Base-by-base conservation (phyloP, 2,329 filamentous ascomycete species). In the Phaeoacremonium minimum region DNA sequence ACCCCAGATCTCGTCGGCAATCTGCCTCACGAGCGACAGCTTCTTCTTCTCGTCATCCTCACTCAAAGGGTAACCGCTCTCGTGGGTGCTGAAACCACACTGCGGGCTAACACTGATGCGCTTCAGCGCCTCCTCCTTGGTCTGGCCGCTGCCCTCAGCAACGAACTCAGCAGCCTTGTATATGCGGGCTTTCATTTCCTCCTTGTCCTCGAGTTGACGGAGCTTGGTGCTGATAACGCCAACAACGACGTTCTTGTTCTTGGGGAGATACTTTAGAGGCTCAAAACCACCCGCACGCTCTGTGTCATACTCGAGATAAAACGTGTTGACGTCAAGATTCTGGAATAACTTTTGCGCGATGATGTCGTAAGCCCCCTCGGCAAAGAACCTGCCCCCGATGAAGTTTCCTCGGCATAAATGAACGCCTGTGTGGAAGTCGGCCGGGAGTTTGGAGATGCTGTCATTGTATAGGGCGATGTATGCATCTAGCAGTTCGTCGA, bases 391-490 rank as follows among this genome's bases (percentile, higher is more conserved):
- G 15, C 75, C 76, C 37, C 76, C 75, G 44, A 81, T 77, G 57
- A 83, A 84, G 63, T 84, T 85, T 33, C 73, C 74, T 7, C 73
- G 73, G 70, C 85, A 89, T 35, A 89, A 67, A 54, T 90, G 86
- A 13, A 90, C 80, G 31, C 85, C 85, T 4, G 86, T 73, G 58
- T 88, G 84, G 69, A 89, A 76, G 53, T 89, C 84, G 3, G 67
- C 56, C 0, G 84, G 83, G 1, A 77, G 64, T 49, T 75, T 73
- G 49, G 69, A 64, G 52, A 87, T 70, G 50, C 72, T 77, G 57
- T 85, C 80, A 56, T 89, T 89, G 69, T 89, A 89, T 46, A 87
- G 76, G 43, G 73, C 69, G 56, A 90, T 84, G 61, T 90, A 90
- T 18, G 81, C 76, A 48, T 87, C 81, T 15, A 90, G 74, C 30